Evolutionary conservation across 2,329 filamentous ascomycete species (phyloP), one percentile per base, ranked within the genome.

Genomic region (Aureobasidium sp.): DNA sequence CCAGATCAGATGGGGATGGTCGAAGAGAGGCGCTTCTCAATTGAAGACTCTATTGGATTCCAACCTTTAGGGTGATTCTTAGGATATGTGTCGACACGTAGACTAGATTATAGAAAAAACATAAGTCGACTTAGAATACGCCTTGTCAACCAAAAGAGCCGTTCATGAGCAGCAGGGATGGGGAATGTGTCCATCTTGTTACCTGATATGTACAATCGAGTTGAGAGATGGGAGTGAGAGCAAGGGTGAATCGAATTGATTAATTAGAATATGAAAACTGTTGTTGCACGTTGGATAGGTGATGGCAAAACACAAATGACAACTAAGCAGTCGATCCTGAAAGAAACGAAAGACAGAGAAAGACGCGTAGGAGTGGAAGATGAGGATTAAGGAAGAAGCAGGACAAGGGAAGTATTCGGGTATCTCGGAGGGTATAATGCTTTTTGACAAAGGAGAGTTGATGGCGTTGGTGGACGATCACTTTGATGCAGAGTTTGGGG

Each of bases 1-100:
- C 66, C 90, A 95, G 74, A 85, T 85, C 54, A 73, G 54, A 49
- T 60, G 57, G 57, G 57, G 57, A 49, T 60, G 57, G 57, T 45
- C 39, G 11, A 60, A 50, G 57, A 49, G 57, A 49, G 57, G 57
- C 22, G 54, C 54, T 37, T 48, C 54, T 24, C 40, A 58, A 22
- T 5, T 58, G 42, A 58, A 58, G 54, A 48, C 54, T 39, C 27
- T 58, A 19, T 27, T 58, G 31, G 54, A 48, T n/a, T n/a, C 54
- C 19, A 47, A 58, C 29, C 54, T 58, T 8, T 58, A 29, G 39
- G 31, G 48, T 35, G 24, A 24, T 11, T 17, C 1, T 39, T 7
- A 48, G 33, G n/a, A 11, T 27, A 52, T 11, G 5, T 17, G 19
- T 17, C 6, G 15, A 19, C 15, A 19, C 11, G 12, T 19, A 50